phyloP scores from a whole-genome alignment of 2,329 filamentous ascomycete species.

The Monosporascus ibericus region DNA sequence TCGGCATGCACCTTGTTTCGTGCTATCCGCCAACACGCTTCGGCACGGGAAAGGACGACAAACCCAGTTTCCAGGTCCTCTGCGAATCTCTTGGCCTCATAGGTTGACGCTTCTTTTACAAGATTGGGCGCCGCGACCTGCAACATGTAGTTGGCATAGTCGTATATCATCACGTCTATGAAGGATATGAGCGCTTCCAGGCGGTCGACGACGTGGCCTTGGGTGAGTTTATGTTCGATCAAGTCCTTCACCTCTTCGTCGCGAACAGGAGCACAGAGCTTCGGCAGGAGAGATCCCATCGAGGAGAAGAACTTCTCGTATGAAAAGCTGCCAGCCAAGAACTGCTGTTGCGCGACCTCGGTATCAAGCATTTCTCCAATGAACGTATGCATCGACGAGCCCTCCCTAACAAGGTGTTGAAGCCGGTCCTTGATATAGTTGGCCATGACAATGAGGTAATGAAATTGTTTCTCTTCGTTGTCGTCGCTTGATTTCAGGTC shows the following conservation, averaged over 20 bases:
- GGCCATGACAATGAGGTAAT: slow-evolving; percentile 65
- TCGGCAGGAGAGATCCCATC: slow-evolving; percentile 68
- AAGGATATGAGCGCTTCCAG: slow-evolving; percentile 69
- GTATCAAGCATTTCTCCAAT: slow-evolving; percentile 72
- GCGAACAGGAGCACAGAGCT: slow-evolving; percentile 75
- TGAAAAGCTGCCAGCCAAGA: slow-evolving; percentile 66
- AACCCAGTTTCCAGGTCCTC: slow-evolving; percentile 54
- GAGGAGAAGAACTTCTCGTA: slow-evolving; percentile 76
- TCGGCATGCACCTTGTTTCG: slow-evolving; percentile 60
- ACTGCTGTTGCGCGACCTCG: slow-evolving; percentile 64
- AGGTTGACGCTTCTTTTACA: slow-evolving; percentile 63
- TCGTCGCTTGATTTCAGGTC: slow-evolving; percentile 60
- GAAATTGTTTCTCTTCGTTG: slow-evolving; percentile 58
- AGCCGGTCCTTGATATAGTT: slow-evolving; percentile 67
- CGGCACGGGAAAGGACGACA: slow-evolving; percentile 53
- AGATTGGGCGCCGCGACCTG: slow-evolving; percentile 65
- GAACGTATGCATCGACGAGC: slow-evolving; percentile 66
- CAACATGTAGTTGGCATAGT: slow-evolving; percentile 77
- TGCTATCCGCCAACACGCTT: slow-evolving; percentile 60
- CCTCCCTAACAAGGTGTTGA: slow-evolving; percentile 62
- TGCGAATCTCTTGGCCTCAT: slow-evolving; percentile 68
- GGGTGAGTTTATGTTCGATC: slow-evolving; percentile 52
- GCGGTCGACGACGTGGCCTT: slow-evolving; percentile 65
- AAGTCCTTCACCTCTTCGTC: slow-evolving; percentile 69
- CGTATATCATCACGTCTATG: slow-evolving; percentile 71